These are phyloP conservation scores for Colletotrichum spaethianum DNA, from an alignment of 2,329 filamentous ascomycete species.

Conservation along the genomic window DNA sequence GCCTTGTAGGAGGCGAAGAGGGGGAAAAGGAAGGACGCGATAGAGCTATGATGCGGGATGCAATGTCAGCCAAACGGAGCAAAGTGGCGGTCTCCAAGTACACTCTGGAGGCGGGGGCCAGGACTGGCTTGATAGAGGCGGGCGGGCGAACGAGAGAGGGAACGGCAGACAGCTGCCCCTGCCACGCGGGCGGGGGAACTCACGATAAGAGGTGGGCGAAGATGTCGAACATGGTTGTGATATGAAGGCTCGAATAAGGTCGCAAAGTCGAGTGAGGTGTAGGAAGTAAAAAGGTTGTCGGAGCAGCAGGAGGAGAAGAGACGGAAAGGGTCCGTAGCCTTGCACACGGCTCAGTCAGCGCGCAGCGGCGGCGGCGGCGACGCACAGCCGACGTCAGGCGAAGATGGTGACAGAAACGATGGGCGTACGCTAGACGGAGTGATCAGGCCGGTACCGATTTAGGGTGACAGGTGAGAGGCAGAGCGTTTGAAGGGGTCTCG, in stretches of 20 bases:
- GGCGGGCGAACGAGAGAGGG: neutral
- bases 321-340: constrained; percentile 24
- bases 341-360: constrained; percentile 32
- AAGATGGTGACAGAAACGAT: neutral
- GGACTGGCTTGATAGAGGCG: neutral
- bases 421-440: neutral
- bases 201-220: constrained; percentile 85
- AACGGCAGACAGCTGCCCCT: neutral
- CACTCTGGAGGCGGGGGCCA: neutral
- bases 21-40: constrained; percentile 92
- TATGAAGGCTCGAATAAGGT: constrained; percentile 19
- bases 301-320: neutral
- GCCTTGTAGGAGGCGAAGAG: constrained; percentile 99
- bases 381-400: constrained; percentile 36
- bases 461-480: constrained; percentile 11
- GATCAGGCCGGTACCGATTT: constrained; percentile 20
- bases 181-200: constrained; percentile 54
- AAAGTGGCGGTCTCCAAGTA: constrained; percentile 4
- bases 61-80: constrained; percentile 20
- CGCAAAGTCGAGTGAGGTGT: constrained; percentile 18
- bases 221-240: constrained; percentile 78
- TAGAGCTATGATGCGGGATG: constrained; percentile 69
- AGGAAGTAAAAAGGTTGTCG: constrained; percentile 28
- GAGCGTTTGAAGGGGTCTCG: constrained; percentile 16
- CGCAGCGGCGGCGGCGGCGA: constrained; percentile 10